Conservation (phyloP, 2,329 filamentous ascomycete species). For the Aspergillus fumigatiaffinis region DNA sequence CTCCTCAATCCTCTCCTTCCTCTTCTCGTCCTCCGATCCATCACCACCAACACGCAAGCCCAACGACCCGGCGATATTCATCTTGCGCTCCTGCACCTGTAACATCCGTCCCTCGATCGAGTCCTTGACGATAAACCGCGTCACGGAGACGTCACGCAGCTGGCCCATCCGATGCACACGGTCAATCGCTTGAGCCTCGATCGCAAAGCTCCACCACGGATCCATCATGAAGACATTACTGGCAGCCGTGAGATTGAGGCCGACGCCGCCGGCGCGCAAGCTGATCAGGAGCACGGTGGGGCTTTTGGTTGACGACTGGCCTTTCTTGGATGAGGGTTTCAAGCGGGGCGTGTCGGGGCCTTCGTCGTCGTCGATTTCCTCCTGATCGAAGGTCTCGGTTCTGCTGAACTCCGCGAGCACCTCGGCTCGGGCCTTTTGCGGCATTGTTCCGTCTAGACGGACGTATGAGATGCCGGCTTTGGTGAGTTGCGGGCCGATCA, state of each 20-base stretch:
- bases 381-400: conserved; percentile 34
- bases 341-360: conserved; percentile 1
- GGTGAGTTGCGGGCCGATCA: conserved; percentile 77
- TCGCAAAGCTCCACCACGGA: conserved; percentile 97
- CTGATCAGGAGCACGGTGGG: conserved; percentile 70
- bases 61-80: conserved; percentile 76
- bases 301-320: conserved; percentile 13
- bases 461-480: conserved; percentile 71
- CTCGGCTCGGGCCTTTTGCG: conserved; percentile 75
- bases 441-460: conserved; percentile 88
- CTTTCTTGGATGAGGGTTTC: neutral
- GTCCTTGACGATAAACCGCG: conserved; percentile 80
- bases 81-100: conserved; percentile 89
- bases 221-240: conserved; percentile 98
- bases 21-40: conserved; percentile 85
- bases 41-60: conserved; percentile 96
- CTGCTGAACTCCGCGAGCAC: conserved; percentile 70
- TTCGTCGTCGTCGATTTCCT: conserved; percentile 35
- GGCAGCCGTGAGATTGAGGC: conserved; percentile 85
- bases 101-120: conserved; percentile 97
- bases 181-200: conserved; percentile 96
- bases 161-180: conserved; percentile 97
- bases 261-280: conserved; percentile 85
- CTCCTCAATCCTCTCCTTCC: conserved; percentile 83
- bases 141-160: conserved; percentile 76